Evolutionary conservation across 345 rosid genomes (phyloP).

Genomic region (Sonneratia caseolaris): DNA sequence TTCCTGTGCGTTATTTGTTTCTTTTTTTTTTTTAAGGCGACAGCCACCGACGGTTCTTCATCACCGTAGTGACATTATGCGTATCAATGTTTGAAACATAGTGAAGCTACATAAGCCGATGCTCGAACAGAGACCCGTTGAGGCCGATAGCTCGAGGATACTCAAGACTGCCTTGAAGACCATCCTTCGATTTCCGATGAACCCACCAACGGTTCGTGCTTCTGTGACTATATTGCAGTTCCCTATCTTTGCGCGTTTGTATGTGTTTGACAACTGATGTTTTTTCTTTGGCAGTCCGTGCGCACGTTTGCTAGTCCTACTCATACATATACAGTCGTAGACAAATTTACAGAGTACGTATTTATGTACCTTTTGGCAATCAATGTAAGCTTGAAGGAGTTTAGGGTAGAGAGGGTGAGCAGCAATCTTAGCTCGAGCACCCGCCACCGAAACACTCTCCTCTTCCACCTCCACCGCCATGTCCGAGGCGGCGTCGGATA

Average conservation of each 20-base stretch:
- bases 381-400: conserved; percentile 41
- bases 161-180: no score
- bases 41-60: background rate
- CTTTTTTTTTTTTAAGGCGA: background rate
- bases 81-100: background rate
- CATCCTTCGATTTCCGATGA: no score
- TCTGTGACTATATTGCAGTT: no score
- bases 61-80: background rate
- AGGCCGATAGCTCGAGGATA: no score
- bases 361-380: conserved; percentile 40
- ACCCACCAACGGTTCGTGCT: no score
- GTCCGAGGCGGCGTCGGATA: conserved; percentile 38
- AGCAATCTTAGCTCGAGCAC: conserved; percentile 34
- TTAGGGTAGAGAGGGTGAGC: conserved; percentile 52
- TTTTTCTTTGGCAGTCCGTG: no score
- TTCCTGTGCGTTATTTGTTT: background rate
- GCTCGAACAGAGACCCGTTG: no score
- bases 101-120: no score
- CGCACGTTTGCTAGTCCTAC: no score
- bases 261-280: no score
- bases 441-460: conserved; percentile 22
- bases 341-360: background rate
- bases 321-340: background rate
- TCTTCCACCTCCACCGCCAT: conserved; percentile 21
- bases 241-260: no score